Evolutionary conservation across 1,284 basidiomycete genomes (phyloP).

Genomic region (Puccinia polysora): DNA sequence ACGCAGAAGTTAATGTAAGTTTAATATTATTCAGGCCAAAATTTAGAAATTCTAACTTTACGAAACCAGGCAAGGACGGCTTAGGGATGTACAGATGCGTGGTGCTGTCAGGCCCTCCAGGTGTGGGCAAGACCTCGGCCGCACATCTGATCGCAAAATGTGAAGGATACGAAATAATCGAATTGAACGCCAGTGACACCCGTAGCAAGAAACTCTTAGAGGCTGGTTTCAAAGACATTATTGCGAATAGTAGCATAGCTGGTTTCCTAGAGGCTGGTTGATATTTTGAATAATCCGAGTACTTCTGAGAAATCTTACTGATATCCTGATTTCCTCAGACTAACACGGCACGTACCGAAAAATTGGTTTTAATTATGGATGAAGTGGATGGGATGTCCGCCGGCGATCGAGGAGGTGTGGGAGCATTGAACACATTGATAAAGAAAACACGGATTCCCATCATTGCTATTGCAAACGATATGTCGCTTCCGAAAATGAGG

Average conservation of each 20-base stretch:
- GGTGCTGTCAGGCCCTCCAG: conserved; percentile 85
- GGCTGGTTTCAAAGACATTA: conserved; percentile 56
- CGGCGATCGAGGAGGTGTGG: conserved; percentile 91
- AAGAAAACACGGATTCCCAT: conserved; percentile 94
- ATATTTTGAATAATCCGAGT: background rate
- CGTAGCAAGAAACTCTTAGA: conserved; percentile 95
- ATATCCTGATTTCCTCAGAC: background rate
- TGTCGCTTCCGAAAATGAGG: conserved; percentile 78
- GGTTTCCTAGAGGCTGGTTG: conserved; percentile 33
- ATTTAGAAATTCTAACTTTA: conserved; percentile 71
- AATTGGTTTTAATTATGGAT: conserved; percentile 92
- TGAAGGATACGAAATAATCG: conserved; percentile 84
- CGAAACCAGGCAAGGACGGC: conserved; percentile 86
- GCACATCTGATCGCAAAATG: conserved; percentile 86
- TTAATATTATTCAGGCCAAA: conserved; percentile 61
- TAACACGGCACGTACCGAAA: conserved; percentile 58
- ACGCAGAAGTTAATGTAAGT: background rate
- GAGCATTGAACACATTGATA: conserved; percentile 83
- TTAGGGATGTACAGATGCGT: conserved; percentile 82
- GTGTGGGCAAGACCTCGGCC: conserved; percentile 95
- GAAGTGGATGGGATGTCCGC: conserved; percentile 99
- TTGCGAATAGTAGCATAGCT: conserved; percentile 47
- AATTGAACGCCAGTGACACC: conserved; percentile 92
- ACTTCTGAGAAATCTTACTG: background rate
- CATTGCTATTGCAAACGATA: conserved; percentile 96